A percentile compares a stretch with the other conserved stretches of the same genome.
phyloP scores from a whole-genome alignment of 176 grass and related monocot genomes.

The Coix lacrymajobi region DNA sequence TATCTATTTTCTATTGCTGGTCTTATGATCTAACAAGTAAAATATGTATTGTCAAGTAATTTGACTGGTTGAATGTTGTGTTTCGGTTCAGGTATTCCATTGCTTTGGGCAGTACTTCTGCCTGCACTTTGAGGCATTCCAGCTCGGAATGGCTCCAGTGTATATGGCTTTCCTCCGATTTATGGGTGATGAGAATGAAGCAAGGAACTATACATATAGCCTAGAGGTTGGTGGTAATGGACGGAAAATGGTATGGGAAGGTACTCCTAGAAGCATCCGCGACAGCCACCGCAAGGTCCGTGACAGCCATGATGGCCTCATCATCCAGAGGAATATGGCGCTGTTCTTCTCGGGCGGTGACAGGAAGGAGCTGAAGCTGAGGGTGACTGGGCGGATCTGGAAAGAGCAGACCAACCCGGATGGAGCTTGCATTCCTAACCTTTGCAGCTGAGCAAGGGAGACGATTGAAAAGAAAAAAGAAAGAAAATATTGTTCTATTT shows the following conservation, averaged over 20 bases:
- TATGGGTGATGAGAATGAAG: slow-evolving; percentile 90
- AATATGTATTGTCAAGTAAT: background rate
- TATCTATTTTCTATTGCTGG: background rate
- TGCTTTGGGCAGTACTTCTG: slow-evolving; percentile 95
- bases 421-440: slow-evolving; percentile 62
- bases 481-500: slow-evolving; percentile 35
- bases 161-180: slow-evolving; percentile 93
- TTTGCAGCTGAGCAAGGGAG: slow-evolving; percentile 54
- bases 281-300: slow-evolving; percentile 81
- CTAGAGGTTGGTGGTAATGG: slow-evolving; percentile 74
- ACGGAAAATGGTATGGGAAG: slow-evolving; percentile 84
- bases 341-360: slow-evolving; percentile 76
- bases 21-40: background rate
- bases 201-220: slow-evolving; percentile 76
- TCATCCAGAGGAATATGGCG: slow-evolving; percentile 88
- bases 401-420: slow-evolving; percentile 68
- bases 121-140: slow-evolving; percentile 88
- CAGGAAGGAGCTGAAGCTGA: slow-evolving; percentile 68
- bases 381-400: slow-evolving; percentile 70
- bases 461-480: background rate
- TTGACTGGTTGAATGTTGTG: background rate
- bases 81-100: slow-evolving; percentile 64
- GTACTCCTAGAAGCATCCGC: slow-evolving; percentile 78
- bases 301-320: slow-evolving; percentile 83
- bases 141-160: slow-evolving; percentile 75